phyloP scores from a whole-genome alignment of 495 filamentous ascomycete genomes.

The Amorphotheca resinae region DNA sequence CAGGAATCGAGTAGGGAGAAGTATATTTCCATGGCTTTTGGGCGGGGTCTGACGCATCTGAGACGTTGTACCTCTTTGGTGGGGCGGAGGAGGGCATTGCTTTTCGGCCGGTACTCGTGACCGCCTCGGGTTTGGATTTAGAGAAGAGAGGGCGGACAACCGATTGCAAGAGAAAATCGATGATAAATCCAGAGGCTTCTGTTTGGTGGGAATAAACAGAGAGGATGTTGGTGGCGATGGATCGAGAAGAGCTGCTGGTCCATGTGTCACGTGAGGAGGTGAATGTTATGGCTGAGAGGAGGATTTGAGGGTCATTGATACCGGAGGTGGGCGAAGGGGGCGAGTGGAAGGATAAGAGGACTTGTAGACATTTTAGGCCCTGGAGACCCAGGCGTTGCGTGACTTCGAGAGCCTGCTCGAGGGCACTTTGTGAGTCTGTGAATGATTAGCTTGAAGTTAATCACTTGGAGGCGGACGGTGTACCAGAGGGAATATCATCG shows the following conservation, averaged over 20 bases:
- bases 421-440: slow-evolving; percentile 1
- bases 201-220: slow-evolving; percentile 23
- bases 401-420: not conserved
- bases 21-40: slow-evolving; percentile 64
- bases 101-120: slow-evolving; percentile 51
- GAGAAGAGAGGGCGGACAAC: slow-evolving; percentile 59
- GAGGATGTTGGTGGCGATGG: slow-evolving; percentile 30
- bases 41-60: slow-evolving; percentile 30
- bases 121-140: slow-evolving; percentile 46
- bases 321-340: not conserved
- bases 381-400: slow-evolving; percentile 7
- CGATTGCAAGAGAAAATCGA: slow-evolving; percentile 39
- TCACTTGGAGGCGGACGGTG: not conserved
- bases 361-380: slow-evolving; percentile 6
- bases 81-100: slow-evolving; percentile 34
- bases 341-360: slow-evolving; percentile 22
- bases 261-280: slow-evolving; percentile 40
- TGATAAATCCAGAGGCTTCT: slow-evolving; percentile 26
- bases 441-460: not conserved
- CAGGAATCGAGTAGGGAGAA: slow-evolving; percentile 45
- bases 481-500: slow-evolving; percentile 14
- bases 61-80: slow-evolving; percentile 28
- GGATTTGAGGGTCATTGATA: slow-evolving; percentile 5
- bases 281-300: slow-evolving; percentile 32
- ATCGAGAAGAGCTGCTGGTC: slow-evolving; percentile 28